phyloP scores from a whole-genome alignment of 495 filamentous ascomycete genomes.

The Neurospora sp. region DNA sequence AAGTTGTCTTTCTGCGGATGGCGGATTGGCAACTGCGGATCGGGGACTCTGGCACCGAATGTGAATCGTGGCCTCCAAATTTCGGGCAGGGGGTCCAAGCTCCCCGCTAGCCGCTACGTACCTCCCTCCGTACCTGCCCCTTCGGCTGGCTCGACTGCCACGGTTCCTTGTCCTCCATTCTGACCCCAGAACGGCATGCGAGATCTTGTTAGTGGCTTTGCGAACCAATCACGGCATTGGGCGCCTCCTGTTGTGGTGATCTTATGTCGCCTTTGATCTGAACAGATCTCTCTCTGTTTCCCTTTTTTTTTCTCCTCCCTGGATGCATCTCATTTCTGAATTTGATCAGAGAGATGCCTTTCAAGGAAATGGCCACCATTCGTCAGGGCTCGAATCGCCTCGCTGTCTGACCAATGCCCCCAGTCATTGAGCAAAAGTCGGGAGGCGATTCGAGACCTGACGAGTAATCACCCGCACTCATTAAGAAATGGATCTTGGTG shows the following conservation, averaged over 20 bases:
- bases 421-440: too few species aligned
- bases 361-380: too few species aligned
- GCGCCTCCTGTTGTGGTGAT: neutral
- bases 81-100: constrained; percentile 18
- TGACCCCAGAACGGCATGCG: neutral
- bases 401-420: too few species aligned
- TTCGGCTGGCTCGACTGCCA: neutral
- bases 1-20: constrained; percentile 2
- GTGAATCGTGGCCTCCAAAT: constrained; percentile 33
- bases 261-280: neutral
- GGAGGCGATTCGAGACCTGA: too few species aligned
- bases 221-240: neutral
- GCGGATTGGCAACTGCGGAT: neutral
- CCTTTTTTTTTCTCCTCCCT: neutral
- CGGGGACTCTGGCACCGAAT: constrained; percentile 1
- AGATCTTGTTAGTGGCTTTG: neutral
- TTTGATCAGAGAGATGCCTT: neutral
- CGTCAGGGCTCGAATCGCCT: too few species aligned
- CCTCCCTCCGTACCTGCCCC: neutral
- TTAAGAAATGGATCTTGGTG: too few species aligned
- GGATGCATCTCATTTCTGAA: neutral
- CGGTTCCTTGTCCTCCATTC: neutral
- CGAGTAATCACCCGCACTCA: too few species aligned
- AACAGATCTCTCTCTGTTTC: neutral
- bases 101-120: constrained; percentile 3